Percentiles rank a stretch among this genome's conserved stretches.
Evolutionary conservation across 2,329 filamentous ascomycete genomes (phyloP).

Genomic region (Zalaria obscura): DNA sequence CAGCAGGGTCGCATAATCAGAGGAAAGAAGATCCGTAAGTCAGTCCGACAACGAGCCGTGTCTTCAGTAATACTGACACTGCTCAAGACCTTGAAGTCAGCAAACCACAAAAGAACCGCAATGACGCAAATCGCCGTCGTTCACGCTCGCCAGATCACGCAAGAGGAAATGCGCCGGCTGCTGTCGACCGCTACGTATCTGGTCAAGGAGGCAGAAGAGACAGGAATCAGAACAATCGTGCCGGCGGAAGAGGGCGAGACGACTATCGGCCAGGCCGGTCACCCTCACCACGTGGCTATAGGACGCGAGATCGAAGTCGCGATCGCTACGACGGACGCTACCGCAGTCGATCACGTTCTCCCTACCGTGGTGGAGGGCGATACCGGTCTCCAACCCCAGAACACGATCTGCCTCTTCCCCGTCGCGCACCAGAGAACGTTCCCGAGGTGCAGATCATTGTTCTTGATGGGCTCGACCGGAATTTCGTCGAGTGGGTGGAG

Average conservation of each 20-base stretch:
- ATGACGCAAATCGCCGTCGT: constrained; percentile 27
- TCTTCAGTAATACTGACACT: constrained; percentile 16
- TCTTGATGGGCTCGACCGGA: constrained; percentile 60
- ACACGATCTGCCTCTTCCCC: constrained; percentile 55
- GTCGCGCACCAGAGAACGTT: constrained; percentile 58
- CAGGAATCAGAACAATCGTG: constrained; percentile 39
- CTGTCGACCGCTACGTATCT: constrained; percentile 22
- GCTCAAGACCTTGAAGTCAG: constrained; percentile 66
- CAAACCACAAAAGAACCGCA: constrained; percentile 52
- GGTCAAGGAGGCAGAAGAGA: constrained; percentile 9
- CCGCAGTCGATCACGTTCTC: constrained; percentile 20
- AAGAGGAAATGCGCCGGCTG: constrained; percentile 32
- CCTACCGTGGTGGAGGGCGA: constrained; percentile 29
- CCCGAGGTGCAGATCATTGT: constrained; percentile 84
- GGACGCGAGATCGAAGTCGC: constrained; percentile 22
- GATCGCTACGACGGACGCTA: constrained; percentile 19
- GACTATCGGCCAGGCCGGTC: constrained; percentile 40
- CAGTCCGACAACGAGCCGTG: constrained; percentile 2
- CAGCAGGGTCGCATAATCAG: constrained; percentile 72
- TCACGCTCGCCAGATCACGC: constrained; percentile 52
- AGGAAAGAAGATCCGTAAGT: constrained; percentile 87
- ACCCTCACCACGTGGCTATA: constrained; percentile 25
- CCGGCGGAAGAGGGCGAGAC: constrained; percentile 30
- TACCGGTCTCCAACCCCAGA: constrained; percentile 41
- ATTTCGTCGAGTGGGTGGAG: constrained; percentile 76